phyloP scores from a whole-genome alignment of 768 basidiomycete species.

The Amanita rubescens region DNA sequence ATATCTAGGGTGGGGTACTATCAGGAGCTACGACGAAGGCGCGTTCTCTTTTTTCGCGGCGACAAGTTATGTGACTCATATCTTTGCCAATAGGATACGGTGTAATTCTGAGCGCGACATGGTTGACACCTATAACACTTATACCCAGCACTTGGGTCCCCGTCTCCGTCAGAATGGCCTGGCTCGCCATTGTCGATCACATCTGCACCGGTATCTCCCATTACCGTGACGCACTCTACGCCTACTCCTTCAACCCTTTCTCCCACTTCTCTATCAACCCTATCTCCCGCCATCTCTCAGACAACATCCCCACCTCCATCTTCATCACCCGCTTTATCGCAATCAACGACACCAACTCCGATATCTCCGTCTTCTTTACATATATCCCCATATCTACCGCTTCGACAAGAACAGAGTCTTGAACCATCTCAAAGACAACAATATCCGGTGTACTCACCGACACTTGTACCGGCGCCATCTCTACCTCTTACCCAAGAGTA shows the following conservation, averaged over 20 bases:
- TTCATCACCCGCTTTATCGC: no score
- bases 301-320: no score
- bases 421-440: no score
- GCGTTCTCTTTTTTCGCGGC: conserved; percentile 11
- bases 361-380: no score
- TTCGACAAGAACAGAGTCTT: no score
- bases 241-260: no score
- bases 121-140: conserved; percentile 70
- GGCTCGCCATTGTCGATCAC: conserved; percentile 2
- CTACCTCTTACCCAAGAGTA: no score
- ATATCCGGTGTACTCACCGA: no score
- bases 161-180: neutral
- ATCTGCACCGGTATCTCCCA: neutral
- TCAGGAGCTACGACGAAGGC: conserved; percentile 72
- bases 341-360: no score
- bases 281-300: neutral
- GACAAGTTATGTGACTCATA: neutral
- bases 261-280: neutral
- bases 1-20: conserved; percentile 70
- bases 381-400: no score
- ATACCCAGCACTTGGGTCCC: conserved; percentile 64
- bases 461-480: no score
- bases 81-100: conserved; percentile 45
- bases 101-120: conserved; percentile 73
- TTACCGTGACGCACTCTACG: neutral